Conservation (phyloP, 768 basidiomycete genomes). For the Tylopilus subfusipes region DNA sequence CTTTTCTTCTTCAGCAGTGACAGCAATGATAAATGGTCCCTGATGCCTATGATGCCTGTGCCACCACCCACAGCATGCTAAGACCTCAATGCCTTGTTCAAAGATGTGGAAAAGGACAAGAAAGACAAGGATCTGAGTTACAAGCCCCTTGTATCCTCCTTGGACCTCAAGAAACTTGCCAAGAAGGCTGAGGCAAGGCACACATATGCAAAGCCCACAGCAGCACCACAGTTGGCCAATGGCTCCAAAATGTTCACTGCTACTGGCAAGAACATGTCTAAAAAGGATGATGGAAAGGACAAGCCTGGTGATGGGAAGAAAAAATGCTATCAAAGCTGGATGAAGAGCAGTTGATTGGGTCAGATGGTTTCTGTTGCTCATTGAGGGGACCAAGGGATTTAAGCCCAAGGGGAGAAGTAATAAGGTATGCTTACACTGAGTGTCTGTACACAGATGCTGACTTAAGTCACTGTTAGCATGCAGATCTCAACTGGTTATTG, state of each 20-base stretch:
- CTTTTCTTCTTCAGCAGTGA: constrained; percentile 57
- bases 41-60: too few species aligned
- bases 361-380: constrained; percentile 72
- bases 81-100: constrained; percentile 41
- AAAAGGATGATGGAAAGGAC: constrained; percentile 8
- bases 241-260: constrained; percentile 37
- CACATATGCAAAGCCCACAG: constrained; percentile 22
- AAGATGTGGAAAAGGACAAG: constrained; percentile 47
- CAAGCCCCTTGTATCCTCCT: constrained; percentile 45
- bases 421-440: constrained; percentile 54
- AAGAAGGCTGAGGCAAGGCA: constrained; percentile 54
- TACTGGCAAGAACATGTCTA: constrained; percentile 15
- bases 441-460: constrained; percentile 1
- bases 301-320: constrained; percentile 25
- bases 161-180: constrained; percentile 52
- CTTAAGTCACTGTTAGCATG: constrained; percentile 41
- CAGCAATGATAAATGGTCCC: constrained; percentile 37
- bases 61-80: too few species aligned
- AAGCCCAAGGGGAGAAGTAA: constrained; percentile 86
- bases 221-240: constrained; percentile 46
- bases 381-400: constrained; percentile 74
- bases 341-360: constrained; percentile 68
- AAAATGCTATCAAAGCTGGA: constrained; percentile 56
- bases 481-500: constrained; percentile 77
- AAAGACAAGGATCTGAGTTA: constrained; percentile 42